These are phyloP conservation scores for Hanseniaspora clermontiae DNA, from an alignment of 805 yeast genomes.

Conservation along the genomic window DNA sequence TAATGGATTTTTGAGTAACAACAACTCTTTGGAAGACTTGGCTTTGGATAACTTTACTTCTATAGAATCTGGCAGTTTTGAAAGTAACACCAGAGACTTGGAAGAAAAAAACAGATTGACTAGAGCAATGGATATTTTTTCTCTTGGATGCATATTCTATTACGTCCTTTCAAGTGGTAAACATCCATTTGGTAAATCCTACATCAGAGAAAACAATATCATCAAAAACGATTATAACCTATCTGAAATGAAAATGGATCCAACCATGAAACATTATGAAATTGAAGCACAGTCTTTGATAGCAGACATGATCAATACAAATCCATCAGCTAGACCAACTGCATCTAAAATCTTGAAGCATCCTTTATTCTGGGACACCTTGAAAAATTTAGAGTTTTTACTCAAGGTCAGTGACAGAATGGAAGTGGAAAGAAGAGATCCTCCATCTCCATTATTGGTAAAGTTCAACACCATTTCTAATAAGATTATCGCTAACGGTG, in stretches of 20 bases:
- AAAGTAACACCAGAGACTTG: conserved; percentile 30
- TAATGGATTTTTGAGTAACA: conserved; percentile 18
- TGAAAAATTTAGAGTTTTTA: conserved; percentile 68
- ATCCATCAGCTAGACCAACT: conserved; percentile 62
- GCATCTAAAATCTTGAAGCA: conserved; percentile 59
- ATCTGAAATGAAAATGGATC: conserved; percentile 27
- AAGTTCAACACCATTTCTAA: conserved; percentile 42
- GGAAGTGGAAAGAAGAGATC: conserved; percentile 72
- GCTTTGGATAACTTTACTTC: conserved; percentile 13
- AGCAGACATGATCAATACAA: conserved; percentile 50
- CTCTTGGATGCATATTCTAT: conserved; percentile 87
- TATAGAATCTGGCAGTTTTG: conserved; percentile 15
- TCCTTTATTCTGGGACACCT: conserved; percentile 75
- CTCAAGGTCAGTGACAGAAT: conserved; percentile 82
- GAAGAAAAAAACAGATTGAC: conserved; percentile 52
- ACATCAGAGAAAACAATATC: conserved; percentile 78
- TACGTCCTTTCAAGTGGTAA: conserved; percentile 69
- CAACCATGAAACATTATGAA: conserved; percentile 22
- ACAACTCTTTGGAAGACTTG: conserved; percentile 19
- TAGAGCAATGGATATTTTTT: conserved; percentile 82
- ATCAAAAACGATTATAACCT: conserved; percentile 51
- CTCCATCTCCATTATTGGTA: conserved; percentile 49
- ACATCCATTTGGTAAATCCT: conserved; percentile 94
- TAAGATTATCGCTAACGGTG: conserved; percentile 42
- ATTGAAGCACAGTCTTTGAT: conserved; percentile 66